phyloP scores from a whole-genome alignment of 2,329 filamentous ascomycete genomes.

The Xylariaceae sp. region DNA sequence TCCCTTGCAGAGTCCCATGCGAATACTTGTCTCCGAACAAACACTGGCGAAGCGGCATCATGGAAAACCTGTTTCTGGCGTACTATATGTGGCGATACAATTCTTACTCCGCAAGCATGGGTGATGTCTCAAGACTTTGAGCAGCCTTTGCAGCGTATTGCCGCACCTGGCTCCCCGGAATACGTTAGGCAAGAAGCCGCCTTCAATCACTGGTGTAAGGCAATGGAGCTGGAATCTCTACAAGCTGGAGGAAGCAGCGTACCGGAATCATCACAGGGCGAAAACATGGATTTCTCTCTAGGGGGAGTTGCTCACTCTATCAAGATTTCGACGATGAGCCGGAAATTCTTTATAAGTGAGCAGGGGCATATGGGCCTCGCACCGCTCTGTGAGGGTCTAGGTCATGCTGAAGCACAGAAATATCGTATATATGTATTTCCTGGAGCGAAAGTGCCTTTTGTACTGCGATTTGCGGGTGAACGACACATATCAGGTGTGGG shows the following conservation, averaged over 20 bases:
- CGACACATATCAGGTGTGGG: conserved; percentile 5
- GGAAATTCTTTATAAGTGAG: conserved; percentile 5
- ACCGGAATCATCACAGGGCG: background rate
- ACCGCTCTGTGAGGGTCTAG: conserved; percentile 1
- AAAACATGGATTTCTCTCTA: background rate
- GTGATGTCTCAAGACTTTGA: conserved; percentile 3
- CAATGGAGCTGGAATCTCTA: conserved; percentile 2
- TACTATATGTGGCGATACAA: conserved; percentile 6
- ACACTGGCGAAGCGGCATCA: background rate
- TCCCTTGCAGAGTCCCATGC: background rate
- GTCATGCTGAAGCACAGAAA: background rate
- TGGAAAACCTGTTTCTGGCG: conserved; percentile 7
- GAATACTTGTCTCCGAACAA: no score
- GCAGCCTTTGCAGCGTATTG: conserved; percentile 1
- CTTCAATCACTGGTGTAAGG: conserved; percentile 5
- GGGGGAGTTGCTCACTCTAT: conserved; percentile 4
- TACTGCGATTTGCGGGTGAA: conserved; percentile 6
- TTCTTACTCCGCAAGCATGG: conserved; percentile 1
- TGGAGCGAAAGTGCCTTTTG: conserved; percentile 5
- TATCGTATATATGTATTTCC: conserved; percentile 8
- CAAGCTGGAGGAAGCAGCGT: no score
- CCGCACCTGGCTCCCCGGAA: background rate
- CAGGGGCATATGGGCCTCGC: conserved; percentile 5
- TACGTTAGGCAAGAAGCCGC: background rate
- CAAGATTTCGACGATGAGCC: conserved; percentile 4